Percentiles rank a stretch among this genome's conserved stretches.
phyloP scores from a whole-genome alignment of 371 early-diverging fungal species.

The Batrachochytrium dendrobatidis region DNA sequence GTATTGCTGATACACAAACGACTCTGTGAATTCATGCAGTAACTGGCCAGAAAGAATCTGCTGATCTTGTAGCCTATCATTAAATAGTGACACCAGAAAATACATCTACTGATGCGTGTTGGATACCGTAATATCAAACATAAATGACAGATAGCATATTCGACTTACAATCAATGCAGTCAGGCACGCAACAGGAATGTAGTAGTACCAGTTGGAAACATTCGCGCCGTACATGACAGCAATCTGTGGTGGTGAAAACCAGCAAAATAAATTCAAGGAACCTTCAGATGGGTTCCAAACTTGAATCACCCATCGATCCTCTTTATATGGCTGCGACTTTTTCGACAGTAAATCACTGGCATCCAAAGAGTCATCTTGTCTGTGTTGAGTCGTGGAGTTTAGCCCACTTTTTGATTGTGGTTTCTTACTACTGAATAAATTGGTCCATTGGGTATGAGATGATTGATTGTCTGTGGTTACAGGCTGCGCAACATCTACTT shows the following conservation, averaged over 20 bases:
- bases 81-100: conserved; percentile 8
- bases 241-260: conserved; percentile 14
- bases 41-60: conserved; percentile 13
- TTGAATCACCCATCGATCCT: neutral
- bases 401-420: too few relatives aligned
- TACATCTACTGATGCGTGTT: conserved; percentile 5
- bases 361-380: too few relatives aligned
- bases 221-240: conserved; percentile 8
- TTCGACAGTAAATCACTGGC: too few relatives aligned
- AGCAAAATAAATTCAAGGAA: neutral
- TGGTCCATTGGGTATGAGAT: too few relatives aligned
- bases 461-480: too few relatives aligned
- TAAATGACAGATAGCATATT: too few relatives aligned
- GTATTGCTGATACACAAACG: neutral
- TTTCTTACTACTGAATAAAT: too few relatives aligned
- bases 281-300: neutral
- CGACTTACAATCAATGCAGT: conserved; percentile 8
- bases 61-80: conserved; percentile 8
- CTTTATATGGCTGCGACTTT: too few relatives aligned
- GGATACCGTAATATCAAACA: neutral
- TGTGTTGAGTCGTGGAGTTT: too few relatives aligned
- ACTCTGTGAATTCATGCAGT: conserved; percentile 12
- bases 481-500: neutral
- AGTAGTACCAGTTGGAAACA: conserved; percentile 8
- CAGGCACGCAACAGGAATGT: conserved; percentile 4